Evolutionary conservation across 1,139 yeast species (phyloP).

Genomic region (Torulaspora pretoriensis): DNA sequence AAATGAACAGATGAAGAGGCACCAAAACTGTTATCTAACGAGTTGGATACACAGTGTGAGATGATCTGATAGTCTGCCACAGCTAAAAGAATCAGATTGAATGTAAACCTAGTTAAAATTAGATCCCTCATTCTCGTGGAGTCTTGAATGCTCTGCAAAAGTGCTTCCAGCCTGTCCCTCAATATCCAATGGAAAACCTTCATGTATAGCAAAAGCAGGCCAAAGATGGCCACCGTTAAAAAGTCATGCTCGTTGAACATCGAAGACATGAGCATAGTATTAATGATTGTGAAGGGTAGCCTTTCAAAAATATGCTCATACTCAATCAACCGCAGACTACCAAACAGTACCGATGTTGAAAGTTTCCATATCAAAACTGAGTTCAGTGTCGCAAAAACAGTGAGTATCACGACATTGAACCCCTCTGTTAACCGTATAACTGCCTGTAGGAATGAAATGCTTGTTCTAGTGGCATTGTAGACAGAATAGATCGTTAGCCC

Average conservation of each 20-base stretch:
- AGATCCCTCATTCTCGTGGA: conserved; percentile 36
- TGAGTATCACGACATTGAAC: conserved; percentile 39
- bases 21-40: conserved; percentile 21
- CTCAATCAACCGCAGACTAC: conserved; percentile 71
- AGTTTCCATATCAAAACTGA: conserved; percentile 33
- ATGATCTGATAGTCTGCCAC: conserved; percentile 52
- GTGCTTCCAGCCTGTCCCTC: conserved; percentile 56
- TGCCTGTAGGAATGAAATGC: conserved; percentile 25
- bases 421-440: conserved; percentile 43
- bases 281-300: conserved; percentile 61
- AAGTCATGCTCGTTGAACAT: conserved; percentile 56
- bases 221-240: conserved; percentile 41
- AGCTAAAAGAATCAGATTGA: conserved; percentile 44
- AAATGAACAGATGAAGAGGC: conserved; percentile 51
- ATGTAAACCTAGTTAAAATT: conserved; percentile 38
- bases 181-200: conserved; percentile 75
- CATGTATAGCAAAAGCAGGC: conserved; percentile 47
- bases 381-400: conserved; percentile 32
- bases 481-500: conserved; percentile 16
- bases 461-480: conserved; percentile 19
- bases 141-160: conserved; percentile 40
- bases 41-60: conserved; percentile 44
- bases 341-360: conserved; percentile 52
- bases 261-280: conserved; percentile 61
- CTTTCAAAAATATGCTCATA: conserved; percentile 71